Evolutionary conservation across 768 basidiomycete species (phyloP), one percentile per base, ranked within the genome.

Genomic region (Tulasnella sp.): DNA sequence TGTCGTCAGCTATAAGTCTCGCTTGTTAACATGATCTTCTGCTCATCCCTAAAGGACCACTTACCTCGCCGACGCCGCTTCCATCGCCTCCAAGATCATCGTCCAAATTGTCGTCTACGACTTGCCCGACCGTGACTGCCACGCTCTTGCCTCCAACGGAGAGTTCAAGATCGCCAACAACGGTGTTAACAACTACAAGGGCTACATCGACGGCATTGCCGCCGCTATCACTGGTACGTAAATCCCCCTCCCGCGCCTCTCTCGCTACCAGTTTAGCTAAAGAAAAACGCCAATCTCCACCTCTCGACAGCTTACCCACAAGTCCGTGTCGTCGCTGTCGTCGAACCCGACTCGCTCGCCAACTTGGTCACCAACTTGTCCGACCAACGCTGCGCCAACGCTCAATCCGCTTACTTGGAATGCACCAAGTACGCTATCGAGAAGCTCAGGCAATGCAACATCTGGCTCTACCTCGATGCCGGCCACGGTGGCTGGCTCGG

Each of bases 361-460:
- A 92, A 92, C 86, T 82, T 92, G 82, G 91, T 92, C 82, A 92
- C 91, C 83, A 92, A 92, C 88, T 82, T 91, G 84, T 90, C 84
- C 84, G 89, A 91, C 44, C 81, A 85, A 44, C 90, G 91, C 83
- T 91, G 90, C 84, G 82, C 87, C 73, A 86, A 86, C 81, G 91
- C 90, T 31, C 86, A 89, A 82, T 84, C 85, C 44, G 87, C 89
- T 21, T 91, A 91, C 82, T 58, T 80, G 71, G 58, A 68, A 2
- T 79, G 80, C 72, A 78, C 90, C 52, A 87, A 81, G 48, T 82
- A 82, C 82, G 77, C 78, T 34, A 76, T 91, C 72, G 86, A 89
- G 83, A 88, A 89, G 83, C 87, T 91, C 81, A 87, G 88, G 82
- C 81, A 86, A 58, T 88, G 89, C 75, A 89, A 89, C 78, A 89